phyloP scores from a whole-genome alignment of 257 asterid genomes.

The Salvia rosmarinus region DNA sequence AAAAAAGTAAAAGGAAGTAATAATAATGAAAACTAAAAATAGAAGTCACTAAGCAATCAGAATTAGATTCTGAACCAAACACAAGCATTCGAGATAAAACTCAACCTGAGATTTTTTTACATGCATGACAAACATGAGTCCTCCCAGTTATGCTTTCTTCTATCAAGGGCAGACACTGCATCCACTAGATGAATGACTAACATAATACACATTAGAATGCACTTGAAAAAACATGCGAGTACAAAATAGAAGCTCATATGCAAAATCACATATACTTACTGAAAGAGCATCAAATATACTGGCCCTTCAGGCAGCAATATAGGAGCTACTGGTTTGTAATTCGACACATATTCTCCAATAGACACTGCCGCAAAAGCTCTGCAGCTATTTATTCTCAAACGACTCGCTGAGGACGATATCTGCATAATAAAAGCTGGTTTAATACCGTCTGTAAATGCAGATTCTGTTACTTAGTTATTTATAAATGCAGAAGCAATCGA shows the following conservation, averaged over 20 bases:
- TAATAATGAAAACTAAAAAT: background rate
- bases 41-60: background rate
- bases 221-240: background rate
- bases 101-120: background rate
- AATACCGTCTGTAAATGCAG: background rate
- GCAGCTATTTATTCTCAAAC: slow-evolving; percentile 38
- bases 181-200: slow-evolving; percentile 3
- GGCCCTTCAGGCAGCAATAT: slow-evolving; percentile 86
- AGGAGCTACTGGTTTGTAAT: slow-evolving; percentile 88
- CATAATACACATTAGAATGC: slow-evolving; percentile 3
- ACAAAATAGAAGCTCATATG: slow-evolving; percentile 5
- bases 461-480: too few species aligned
- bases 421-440: slow-evolving; percentile 36
- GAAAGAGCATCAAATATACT: slow-evolving; percentile 2
- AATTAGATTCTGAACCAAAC: slow-evolving; percentile 2
- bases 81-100: background rate
- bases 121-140: background rate
- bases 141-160: too few species aligned
- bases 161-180: background rate
- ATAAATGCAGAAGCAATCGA: too few species aligned
- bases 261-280: slow-evolving; percentile 18
- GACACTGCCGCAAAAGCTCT: slow-evolving; percentile 55
- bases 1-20: too few species aligned
- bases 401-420: slow-evolving; percentile 39
- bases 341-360: slow-evolving; percentile 49